Percentiles rank a stretch among this genome's conserved stretches.
These are phyloP conservation scores for Ceratobasidium papillatum DNA, from an alignment of 1,284 basidiomycete genomes.

Conservation along the genomic window DNA sequence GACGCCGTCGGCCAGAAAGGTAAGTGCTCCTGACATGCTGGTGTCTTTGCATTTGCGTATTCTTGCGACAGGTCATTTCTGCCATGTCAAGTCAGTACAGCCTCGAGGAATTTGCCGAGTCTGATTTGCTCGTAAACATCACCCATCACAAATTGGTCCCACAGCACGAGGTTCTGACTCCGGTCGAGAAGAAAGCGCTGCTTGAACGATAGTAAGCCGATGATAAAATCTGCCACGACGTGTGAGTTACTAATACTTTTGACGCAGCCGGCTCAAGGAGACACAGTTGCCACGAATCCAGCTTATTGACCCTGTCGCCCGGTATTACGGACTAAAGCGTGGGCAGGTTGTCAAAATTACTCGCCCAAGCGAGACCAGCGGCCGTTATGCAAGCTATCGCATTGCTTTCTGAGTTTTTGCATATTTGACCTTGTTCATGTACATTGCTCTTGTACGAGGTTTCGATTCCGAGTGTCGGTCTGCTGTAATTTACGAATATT, in stretches of 20 bases:
- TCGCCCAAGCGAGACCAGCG: slow-evolving; percentile 94
- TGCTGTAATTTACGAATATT: background rate
- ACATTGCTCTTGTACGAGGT: background rate
- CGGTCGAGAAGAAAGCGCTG: slow-evolving; percentile 87
- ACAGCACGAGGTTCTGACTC: slow-evolving; percentile 86
- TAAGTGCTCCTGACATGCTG: slow-evolving; percentile 49
- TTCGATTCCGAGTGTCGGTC: background rate
- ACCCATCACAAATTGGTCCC: slow-evolving; percentile 96
- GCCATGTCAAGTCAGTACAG: slow-evolving; percentile 87
- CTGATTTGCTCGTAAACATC: slow-evolving; percentile 97
- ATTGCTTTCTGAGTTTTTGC: slow-evolving; percentile 65
- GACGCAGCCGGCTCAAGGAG: slow-evolving; percentile 89
- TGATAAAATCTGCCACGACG: slow-evolving; percentile 2
- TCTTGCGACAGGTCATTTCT: slow-evolving; percentile 75
- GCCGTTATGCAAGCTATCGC: slow-evolving; percentile 92
- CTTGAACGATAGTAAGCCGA: slow-evolving; percentile 91
- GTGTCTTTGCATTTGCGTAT: background rate
- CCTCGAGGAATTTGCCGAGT: slow-evolving; percentile 96
- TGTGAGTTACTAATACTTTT: slow-evolving; percentile 39
- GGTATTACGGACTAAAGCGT: slow-evolving; percentile 94
- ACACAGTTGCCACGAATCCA: slow-evolving; percentile 98
- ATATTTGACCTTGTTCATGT: too few species aligned
- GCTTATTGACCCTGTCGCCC: slow-evolving; percentile 93
- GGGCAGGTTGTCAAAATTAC: slow-evolving; percentile 99
- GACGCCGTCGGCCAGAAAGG: slow-evolving; percentile 96